Base-by-base conservation (phyloP, 768 basidiomycete species). In the Tricholoma furcatifolium region DNA sequence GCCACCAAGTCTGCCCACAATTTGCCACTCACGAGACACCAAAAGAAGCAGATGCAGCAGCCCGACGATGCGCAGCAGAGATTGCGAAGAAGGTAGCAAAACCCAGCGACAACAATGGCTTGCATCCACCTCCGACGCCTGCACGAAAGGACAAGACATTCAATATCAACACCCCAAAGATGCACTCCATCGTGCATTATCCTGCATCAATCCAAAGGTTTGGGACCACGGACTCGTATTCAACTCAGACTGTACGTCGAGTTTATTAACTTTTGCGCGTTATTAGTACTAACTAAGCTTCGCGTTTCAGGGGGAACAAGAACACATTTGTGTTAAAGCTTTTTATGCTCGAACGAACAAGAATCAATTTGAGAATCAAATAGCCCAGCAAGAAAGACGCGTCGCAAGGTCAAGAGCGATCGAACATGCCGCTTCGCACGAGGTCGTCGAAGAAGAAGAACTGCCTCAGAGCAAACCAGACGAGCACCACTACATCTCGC, bases 181-280 rank as follows among this genome's bases (percentile, higher is more conserved):
- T 63, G 3, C 71, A 71, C 53, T 60, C 65, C 1, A 40, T 72
- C 0, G 66, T 62, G 0, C 63, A 72, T 52, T 67, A 68, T 39
- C 44, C 55, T 0, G 20, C 35, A 1, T 56, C 58, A 2, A 70
- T 72, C 11, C 35, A 36, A 1, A 2, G 23, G 0, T 65, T 55
- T 17, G 68, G 72, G 0, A 71, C 65, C 0, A 68, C 67, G 6
- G 69, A 74, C 43, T 70, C 65, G 1, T 73, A 67, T 40, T 67
- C 67, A 0, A 73, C 67, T 2, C 67, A 71, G 17, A 48, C 56
- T 17, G 69, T 74, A 45, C 36, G 60, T 47, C n/a, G n/a, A n/a
- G 30, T 23, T 10, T 17, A 27, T 17, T n/a, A 12, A 39, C 17
- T 20, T 31, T 18, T 17, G 1, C 31, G 17, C 14, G 18, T n/a